Conservation (phyloP, 345 rosid genomes). For the Clausena lansium region DNA sequence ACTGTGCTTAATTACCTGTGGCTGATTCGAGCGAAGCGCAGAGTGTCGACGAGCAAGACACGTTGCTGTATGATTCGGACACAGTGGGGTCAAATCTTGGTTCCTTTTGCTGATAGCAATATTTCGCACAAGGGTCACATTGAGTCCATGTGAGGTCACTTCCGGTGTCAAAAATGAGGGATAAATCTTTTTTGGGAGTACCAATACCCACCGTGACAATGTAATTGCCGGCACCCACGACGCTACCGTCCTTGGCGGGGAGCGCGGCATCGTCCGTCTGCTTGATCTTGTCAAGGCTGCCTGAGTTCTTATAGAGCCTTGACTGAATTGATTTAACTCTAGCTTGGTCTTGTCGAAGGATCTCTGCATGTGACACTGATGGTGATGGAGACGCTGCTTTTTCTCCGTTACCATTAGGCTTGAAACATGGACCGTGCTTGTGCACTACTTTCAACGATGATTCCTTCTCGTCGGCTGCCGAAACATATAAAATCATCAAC, state of each 20-base stretch:
- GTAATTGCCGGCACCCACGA: slow-evolving; percentile 48
- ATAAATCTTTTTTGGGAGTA: background rate
- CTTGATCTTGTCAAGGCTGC: background rate
- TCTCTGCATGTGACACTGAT: slow-evolving; percentile 12
- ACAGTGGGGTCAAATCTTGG: background rate
- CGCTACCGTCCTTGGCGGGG: slow-evolving; percentile 58
- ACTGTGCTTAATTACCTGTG: background rate
- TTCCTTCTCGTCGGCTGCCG: slow-evolving; percentile 24
- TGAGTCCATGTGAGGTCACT: background rate
- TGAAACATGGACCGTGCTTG: slow-evolving; percentile 65
- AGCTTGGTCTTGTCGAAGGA: slow-evolving; percentile 59
- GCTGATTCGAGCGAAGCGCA: background rate
- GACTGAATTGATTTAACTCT: slow-evolving; percentile 61
- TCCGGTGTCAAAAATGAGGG: background rate
- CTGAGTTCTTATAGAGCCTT: slow-evolving; percentile 23
- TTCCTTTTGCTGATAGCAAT: background rate
- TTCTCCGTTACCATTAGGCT: slow-evolving; percentile 1
- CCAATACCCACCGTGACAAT: background rate
- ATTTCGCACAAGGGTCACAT: background rate
- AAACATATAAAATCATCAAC: background rate
- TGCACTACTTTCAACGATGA: slow-evolving; percentile 57
- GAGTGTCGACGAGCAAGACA: background rate
- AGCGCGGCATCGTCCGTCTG: slow-evolving; percentile 31
- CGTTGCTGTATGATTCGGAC: background rate
- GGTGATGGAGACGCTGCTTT: slow-evolving; percentile 29